phyloP scores from a whole-genome alignment of 2,329 filamentous ascomycete genomes.

The Neopestalotiopsis clavispora region DNA sequence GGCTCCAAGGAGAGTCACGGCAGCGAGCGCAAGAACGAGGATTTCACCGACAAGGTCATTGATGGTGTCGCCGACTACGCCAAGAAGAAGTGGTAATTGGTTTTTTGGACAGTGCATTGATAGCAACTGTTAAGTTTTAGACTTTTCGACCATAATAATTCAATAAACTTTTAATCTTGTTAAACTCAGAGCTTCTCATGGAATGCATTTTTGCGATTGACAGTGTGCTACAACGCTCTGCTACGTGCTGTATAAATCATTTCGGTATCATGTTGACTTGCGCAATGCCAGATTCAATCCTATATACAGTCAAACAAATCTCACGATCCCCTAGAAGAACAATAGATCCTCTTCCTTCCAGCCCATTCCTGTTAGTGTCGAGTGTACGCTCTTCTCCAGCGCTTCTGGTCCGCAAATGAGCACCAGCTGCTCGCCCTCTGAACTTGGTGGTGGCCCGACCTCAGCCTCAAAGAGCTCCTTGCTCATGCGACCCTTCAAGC shows the following conservation, averaged over 20 bases:
- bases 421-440: slow-evolving; percentile 62
- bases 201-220: no score
- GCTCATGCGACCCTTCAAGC: slow-evolving; percentile 70
- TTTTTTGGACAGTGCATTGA: no score
- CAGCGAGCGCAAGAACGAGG: slow-evolving; percentile 2
- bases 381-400: slow-evolving; percentile 68
- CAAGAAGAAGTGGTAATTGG: slow-evolving; percentile 15
- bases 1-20: background rate
- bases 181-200: no score
- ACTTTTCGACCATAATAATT: background rate
- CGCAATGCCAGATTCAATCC: no score
- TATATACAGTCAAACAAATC: no score
- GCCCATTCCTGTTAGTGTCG: slow-evolving; percentile 59
- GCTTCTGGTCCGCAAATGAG: slow-evolving; percentile 80
- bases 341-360: slow-evolving; percentile 76
- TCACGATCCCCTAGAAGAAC: slow-evolving; percentile 63
- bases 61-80: slow-evolving; percentile 14
- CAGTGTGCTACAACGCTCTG: no score
- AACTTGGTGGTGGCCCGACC: slow-evolving; percentile 44
- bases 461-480: slow-evolving; percentile 65
- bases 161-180: no score
- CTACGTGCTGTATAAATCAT: no score
- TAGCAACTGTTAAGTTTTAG: background rate
- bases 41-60: slow-evolving; percentile 17
- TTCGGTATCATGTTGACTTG: no score